These are phyloP conservation scores for Rhodosorus marinus DNA, from an alignment of 23 red algal species.

Conservation along the genomic window DNA sequence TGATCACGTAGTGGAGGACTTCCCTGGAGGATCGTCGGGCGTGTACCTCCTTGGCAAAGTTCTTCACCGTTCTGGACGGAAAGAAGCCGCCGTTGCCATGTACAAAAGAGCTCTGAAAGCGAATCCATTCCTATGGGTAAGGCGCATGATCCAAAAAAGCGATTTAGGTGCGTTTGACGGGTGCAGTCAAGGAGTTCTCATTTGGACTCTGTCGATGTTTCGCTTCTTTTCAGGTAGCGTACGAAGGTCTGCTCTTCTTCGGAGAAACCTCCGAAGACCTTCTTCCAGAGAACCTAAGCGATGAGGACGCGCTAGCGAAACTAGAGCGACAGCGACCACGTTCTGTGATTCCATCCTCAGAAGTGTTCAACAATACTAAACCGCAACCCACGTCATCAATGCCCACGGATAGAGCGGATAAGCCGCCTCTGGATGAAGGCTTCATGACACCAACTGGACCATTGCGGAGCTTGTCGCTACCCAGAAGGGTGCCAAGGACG, in stretches of 20 bases:
- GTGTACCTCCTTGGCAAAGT: constrained; percentile 33
- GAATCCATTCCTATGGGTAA: constrained; percentile 46
- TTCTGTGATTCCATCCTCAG: too few species aligned
- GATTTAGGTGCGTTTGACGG: constrained; percentile 29
- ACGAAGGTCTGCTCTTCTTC: constrained; percentile 9
- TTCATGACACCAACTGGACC: too few species aligned
- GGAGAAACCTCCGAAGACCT: neutral
- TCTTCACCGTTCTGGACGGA: constrained; percentile 31
- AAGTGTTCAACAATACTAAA: too few species aligned
- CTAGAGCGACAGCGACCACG: too few species aligned
- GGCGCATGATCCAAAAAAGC: constrained; percentile 30
- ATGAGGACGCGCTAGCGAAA: neutral
- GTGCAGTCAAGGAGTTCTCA: constrained; percentile 4
- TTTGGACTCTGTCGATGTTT: constrained; percentile 3
- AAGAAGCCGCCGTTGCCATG: constrained; percentile 32
- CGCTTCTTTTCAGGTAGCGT: constrained; percentile 12
- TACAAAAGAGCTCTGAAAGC: constrained; percentile 22
- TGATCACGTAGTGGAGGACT: too few species aligned
- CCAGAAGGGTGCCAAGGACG: too few species aligned
- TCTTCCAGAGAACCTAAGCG: neutral
- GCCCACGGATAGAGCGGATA: too few species aligned
- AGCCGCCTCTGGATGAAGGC: too few species aligned
- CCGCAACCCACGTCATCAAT: too few species aligned
- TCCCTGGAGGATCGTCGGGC: too few species aligned
- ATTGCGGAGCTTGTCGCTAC: too few species aligned